phyloP scores from a whole-genome alignment of 2,329 filamentous ascomycete genomes.

The Trichoderma oligosporum region DNA sequence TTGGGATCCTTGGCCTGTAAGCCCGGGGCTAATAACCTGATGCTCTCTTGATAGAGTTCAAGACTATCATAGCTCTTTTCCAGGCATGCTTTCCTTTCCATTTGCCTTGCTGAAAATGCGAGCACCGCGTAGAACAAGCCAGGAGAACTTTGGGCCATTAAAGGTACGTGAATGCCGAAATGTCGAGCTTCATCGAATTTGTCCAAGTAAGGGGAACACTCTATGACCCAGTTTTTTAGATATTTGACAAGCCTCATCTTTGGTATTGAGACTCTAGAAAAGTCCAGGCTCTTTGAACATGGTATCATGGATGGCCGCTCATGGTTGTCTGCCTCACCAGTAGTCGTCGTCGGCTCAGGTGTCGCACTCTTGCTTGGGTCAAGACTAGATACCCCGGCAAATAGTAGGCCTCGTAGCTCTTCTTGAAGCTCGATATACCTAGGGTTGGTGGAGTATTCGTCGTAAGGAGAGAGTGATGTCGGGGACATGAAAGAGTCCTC shows the following conservation, averaged over 20 bases:
- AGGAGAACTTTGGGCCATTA: conserved; percentile 44
- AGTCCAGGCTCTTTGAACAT: conserved; percentile 26
- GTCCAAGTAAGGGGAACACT: conserved; percentile 49
- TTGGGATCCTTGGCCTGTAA: conserved; percentile 43
- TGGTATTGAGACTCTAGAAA: conserved; percentile 29
- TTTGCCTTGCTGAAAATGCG: conserved; percentile 51
- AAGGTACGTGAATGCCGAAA: conserved; percentile 49
- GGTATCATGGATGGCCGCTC: neutral
- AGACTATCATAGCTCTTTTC: conserved; percentile 48
- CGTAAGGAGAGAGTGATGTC: conserved; percentile 26
- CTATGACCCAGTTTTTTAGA: conserved; percentile 48
- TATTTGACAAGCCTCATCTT: conserved; percentile 31
- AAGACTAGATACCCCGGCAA: conserved; percentile 32
- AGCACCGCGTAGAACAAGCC: conserved; percentile 48
- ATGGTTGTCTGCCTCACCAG: conserved; percentile 1
- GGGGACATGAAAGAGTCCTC: conserved; percentile 20
- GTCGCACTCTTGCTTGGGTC: conserved; percentile 30
- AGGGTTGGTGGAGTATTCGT: conserved; percentile 37
- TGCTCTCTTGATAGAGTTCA: conserved; percentile 51
- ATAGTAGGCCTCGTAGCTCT: conserved; percentile 41
- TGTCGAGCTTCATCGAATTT: conserved; percentile 52
- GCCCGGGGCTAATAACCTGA: conserved; percentile 40
- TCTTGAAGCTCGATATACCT: conserved; percentile 44
- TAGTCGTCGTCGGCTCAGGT: conserved; percentile 22
- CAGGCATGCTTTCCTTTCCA: conserved; percentile 47